phyloP scores from a whole-genome alignment of 1,284 basidiomycete genomes.

The Sanghuangporus baumii region DNA sequence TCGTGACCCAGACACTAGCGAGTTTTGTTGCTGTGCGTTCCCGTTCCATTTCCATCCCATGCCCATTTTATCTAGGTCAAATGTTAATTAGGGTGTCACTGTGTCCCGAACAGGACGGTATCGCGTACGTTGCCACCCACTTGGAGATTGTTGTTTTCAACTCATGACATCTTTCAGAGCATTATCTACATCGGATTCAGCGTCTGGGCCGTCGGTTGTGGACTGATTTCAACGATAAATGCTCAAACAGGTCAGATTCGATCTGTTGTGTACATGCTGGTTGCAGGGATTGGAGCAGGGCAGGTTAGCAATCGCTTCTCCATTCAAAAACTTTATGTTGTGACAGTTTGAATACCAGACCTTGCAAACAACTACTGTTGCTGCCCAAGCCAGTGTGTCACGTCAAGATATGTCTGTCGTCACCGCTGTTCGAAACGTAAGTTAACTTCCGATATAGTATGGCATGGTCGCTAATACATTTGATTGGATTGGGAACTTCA shows the following conservation, averaged over 20 bases:
- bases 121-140: neutral
- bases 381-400: constrained; percentile 15
- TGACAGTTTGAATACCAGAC: neutral
- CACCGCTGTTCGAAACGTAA: constrained; percentile 16
- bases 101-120: constrained; percentile 14
- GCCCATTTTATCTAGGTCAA: neutral
- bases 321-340: neutral
- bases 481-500: neutral
- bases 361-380: constrained; percentile 16
- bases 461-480: neutral
- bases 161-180: neutral
- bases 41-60: neutral
- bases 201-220: constrained; percentile 16
- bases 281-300: constrained; percentile 14
- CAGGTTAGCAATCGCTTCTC: constrained; percentile 2
- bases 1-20: constrained; percentile 14
- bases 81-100: constrained; percentile 6
- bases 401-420: constrained; percentile 17
- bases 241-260: neutral
- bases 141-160: neutral
- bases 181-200: constrained; percentile 14
- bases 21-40: constrained; percentile 13
- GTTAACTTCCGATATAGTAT: neutral
- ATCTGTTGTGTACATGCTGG: constrained; percentile 14
- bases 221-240: constrained; percentile 13